phyloP scores from a whole-genome alignment of 139 green algal genomes.

The Tetraselmis chui region DNA sequence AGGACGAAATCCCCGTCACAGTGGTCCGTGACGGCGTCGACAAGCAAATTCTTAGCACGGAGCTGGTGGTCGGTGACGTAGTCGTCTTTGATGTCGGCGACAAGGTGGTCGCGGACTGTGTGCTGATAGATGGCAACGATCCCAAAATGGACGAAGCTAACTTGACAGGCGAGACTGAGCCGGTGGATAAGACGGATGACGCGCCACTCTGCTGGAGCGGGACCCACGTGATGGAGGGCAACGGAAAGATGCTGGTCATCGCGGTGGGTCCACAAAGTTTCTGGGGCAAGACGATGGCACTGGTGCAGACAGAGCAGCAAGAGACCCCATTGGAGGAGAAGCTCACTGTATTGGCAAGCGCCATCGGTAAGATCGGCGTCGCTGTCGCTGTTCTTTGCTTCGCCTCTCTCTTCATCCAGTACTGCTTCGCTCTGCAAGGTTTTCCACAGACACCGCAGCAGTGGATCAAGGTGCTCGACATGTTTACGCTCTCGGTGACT shows the following conservation, averaged over 20 bases:
- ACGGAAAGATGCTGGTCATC: slow-evolving; percentile 43
- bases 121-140: no score
- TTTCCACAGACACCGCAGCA: no score
- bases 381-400: slow-evolving; percentile 36
- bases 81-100: background rate
- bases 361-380: slow-evolving; percentile 66
- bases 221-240: background rate
- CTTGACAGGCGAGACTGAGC: slow-evolving; percentile 71
- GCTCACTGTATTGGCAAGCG: slow-evolving; percentile 57
- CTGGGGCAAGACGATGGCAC: slow-evolving; percentile 23
- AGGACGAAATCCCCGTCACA: slow-evolving; percentile 50
- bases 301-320: slow-evolving; percentile 25
- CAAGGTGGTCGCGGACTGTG: background rate
- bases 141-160: no score
- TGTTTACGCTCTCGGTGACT: slow-evolving; percentile 73
- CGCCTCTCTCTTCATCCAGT: background rate
- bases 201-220: background rate
- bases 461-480: slow-evolving; percentile 52
- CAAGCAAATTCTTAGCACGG: background rate
- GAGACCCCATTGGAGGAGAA: slow-evolving; percentile 64
- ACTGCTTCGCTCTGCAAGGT: no score
- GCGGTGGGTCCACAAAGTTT: slow-evolving; percentile 63
- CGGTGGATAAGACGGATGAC: slow-evolving; percentile 67
- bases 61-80: background rate
- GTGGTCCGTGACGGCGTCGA: background rate